Base-by-base conservation (phyloP, 2,329 filamentous ascomycete genomes). In the Penicillium sp. region DNA sequence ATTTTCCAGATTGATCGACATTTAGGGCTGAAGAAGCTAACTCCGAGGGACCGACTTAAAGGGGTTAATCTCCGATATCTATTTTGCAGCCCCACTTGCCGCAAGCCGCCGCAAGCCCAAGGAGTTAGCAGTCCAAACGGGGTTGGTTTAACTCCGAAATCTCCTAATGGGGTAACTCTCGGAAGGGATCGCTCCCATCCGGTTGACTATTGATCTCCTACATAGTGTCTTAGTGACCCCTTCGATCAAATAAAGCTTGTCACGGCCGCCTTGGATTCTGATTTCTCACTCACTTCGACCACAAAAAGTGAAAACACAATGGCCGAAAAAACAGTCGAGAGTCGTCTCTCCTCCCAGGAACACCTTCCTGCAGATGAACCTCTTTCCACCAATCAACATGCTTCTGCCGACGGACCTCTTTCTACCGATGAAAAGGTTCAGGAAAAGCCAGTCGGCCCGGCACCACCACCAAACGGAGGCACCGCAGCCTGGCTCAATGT, bases 401-500 rank as follows among this genome's bases (percentile, higher is more conserved):
- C 4, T 7, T 7, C 19, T 22, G 5, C 19, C 3, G 19, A 25
- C 4, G 22, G 8, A 25, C 3, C 22, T 7, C 22, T 25, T 25
- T 8, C 22, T 25, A 7, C 22, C 3, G 22, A 25, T 25, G 22
- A 25, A 25, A 25, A 25, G 22, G 8, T 25, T 7, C 8, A 40
- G 16, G 37, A 40, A 13, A 40, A 40, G 37, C 37, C 37, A n/a
- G 9, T 25, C 9, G 27, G 25, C 10, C 14, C 27, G 3, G 11
- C 30, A 3, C 18, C 30, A 13, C 30, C 41, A 22, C 42, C 42
- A 4, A 38, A 45, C 11, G 35, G 14, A 8, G 42, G 42, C 9
- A 5, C 28, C 2, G 2, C 30, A 9, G 67, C 68, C 2, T 71
- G 67, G 67, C 49, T 67, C 8, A 66, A 70, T 46, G 64, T 67